Evolutionary conservation across 129 eudicot species (phyloP).

Genomic region (Helianthus annuus): DNA sequence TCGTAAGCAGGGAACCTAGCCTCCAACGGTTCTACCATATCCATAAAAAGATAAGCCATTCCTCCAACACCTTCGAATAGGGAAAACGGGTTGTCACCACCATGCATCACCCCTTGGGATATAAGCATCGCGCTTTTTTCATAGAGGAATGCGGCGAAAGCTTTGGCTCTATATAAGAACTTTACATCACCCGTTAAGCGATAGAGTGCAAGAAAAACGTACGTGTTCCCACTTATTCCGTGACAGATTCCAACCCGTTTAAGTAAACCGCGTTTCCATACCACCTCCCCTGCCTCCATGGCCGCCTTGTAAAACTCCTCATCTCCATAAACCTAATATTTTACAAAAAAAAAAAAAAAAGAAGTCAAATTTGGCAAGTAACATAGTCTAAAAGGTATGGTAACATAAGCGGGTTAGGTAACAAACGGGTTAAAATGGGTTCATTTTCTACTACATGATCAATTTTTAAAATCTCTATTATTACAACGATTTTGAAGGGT

Average conservation of each 20-base stretch:
- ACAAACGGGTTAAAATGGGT: neutral
- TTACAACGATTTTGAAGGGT: neutral
- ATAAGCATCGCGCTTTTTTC: slow-evolving; percentile 58
- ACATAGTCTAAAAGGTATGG: neutral
- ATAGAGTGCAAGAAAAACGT: slow-evolving; percentile 77
- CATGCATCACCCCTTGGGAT: slow-evolving; percentile 72
- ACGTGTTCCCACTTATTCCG: slow-evolving; percentile 78
- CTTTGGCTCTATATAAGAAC: slow-evolving; percentile 75
- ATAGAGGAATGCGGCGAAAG: slow-evolving; percentile 67
- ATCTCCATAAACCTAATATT: slow-evolving; percentile 53
- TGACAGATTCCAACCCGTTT: slow-evolving; percentile 87
- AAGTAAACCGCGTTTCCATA: slow-evolving; percentile 81
- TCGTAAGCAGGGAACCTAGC: slow-evolving; percentile 86
- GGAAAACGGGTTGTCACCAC: slow-evolving; percentile 80
- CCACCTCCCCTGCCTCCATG: slow-evolving; percentile 77
- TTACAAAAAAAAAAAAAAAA: neutral
- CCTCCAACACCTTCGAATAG: slow-evolving; percentile 92
- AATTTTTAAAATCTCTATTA: neutral
- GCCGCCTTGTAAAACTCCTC: slow-evolving; percentile 70
- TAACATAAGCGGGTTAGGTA: neutral
- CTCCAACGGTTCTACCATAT: slow-evolving; percentile 59
- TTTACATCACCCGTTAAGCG: slow-evolving; percentile 61
- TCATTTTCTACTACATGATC: neutral
- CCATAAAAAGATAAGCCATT: slow-evolving; percentile 82
- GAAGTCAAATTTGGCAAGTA: neutral